Evolutionary conservation across 192 early-diverging fungal genomes (phyloP).

Genomic region (Mortierella hygrophila): DNA sequence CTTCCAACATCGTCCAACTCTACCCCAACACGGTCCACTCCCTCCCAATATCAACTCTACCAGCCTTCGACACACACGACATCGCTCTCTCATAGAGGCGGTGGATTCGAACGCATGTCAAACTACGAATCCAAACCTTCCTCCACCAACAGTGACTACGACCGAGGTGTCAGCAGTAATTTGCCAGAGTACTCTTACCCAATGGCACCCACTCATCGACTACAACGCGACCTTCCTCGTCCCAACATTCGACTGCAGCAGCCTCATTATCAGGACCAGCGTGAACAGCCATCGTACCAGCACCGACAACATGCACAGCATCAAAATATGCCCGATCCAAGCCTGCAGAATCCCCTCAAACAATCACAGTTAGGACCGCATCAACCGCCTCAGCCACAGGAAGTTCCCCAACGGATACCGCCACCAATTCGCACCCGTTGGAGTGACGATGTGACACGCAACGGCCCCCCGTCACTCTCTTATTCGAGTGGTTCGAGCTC

Average conservation of each 20-base stretch:
- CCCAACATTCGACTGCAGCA: not conserved
- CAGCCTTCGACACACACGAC: not conserved
- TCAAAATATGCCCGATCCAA: not conserved
- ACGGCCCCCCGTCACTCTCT: conserved; percentile 21
- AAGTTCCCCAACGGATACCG: conserved; percentile 5
- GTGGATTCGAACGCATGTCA: not conserved
- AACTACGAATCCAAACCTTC: not conserved
- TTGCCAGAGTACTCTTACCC: conserved; percentile 39
- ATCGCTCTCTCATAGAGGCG: not conserved
- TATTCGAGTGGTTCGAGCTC: conserved; percentile 14
- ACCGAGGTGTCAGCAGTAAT: conserved; percentile 28
- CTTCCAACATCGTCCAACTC: not conserved
- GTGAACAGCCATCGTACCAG: not conserved
- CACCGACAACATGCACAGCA: conserved; percentile 6
- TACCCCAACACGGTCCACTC: not conserved
- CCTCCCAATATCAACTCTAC: conserved; percentile 4
- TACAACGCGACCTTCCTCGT: conserved; percentile 5
- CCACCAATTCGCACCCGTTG: conserved; percentile 36
- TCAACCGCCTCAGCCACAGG: not conserved
- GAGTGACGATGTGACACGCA: not conserved
- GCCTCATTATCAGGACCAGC: not conserved
- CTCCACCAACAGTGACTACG: conserved; percentile 5
- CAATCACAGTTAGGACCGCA: not conserved
- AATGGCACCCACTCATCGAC: conserved; percentile 13
- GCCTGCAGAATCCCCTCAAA: not conserved